Evolutionary conservation across 1,284 basidiomycete genomes (phyloP).

Genomic region (Thecaphora thlaspeos): DNA sequence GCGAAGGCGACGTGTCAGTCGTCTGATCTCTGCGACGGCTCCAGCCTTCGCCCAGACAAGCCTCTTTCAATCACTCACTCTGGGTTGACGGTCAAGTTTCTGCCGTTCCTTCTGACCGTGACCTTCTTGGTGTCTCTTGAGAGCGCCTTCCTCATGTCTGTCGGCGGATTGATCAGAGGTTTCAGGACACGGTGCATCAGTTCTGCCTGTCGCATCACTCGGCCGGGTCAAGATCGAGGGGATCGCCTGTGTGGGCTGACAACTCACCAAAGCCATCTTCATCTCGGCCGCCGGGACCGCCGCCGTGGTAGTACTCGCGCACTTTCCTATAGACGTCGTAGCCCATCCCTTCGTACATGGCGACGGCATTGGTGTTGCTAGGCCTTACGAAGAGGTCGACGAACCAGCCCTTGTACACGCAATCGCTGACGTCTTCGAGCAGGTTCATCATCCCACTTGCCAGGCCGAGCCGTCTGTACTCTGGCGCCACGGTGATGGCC

Average conservation of each 20-base stretch:
- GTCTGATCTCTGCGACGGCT: no score
- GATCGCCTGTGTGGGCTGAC: no score
- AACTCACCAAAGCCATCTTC: conserved; percentile 85
- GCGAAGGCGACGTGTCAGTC: no score
- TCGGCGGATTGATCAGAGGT: no score
- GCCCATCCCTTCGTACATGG: conserved; percentile 82
- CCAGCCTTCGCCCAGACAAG: no score
- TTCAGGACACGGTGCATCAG: no score
- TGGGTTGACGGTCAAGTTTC: conserved; percentile 39
- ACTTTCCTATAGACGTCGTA: conserved; percentile 84
- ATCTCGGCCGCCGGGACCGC: conserved; percentile 66
- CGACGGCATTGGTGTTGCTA: conserved; percentile 63
- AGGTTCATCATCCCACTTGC: conserved; percentile 77
- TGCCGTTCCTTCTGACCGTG: conserved; percentile 42
- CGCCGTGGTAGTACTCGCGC: conserved; percentile 77
- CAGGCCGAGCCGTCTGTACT: conserved; percentile 79
- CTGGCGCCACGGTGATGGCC: conserved; percentile 83
- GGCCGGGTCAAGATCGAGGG: no score
- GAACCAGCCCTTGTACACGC: conserved; percentile 67
- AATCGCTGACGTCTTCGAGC: conserved; percentile 76
- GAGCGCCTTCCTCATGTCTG: conserved; percentile 72
- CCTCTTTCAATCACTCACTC: no score
- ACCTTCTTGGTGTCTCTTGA: conserved; percentile 36
- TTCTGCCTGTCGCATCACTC: no score
- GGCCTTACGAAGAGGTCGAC: conserved; percentile 88